phyloP scores from a whole-genome alignment of 2,329 filamentous ascomycete species.

The Tolypocladium pustulatum region DNA sequence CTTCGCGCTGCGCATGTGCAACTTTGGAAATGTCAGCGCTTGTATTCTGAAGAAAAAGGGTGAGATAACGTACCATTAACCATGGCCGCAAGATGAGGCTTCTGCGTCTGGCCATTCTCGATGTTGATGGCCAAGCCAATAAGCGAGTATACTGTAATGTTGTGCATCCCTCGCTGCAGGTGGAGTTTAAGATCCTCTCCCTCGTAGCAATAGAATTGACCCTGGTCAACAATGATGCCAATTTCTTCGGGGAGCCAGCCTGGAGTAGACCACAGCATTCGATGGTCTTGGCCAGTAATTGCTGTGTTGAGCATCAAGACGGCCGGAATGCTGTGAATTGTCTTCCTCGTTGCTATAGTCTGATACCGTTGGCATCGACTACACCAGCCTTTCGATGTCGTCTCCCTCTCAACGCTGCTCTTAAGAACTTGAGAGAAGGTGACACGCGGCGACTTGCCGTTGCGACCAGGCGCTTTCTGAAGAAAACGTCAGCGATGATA shows the following conservation, averaged over 20 bases:
- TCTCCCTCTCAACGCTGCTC: slow-evolving; percentile 79
- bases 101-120: slow-evolving; percentile 73
- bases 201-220: slow-evolving; percentile 92
- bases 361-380: slow-evolving; percentile 85
- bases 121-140: slow-evolving; percentile 87
- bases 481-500: not conserved
- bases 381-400: slow-evolving; percentile 87
- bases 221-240: slow-evolving; percentile 79
- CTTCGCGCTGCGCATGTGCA: slow-evolving; percentile 51
- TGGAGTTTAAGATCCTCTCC: slow-evolving; percentile 79
- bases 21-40: slow-evolving; percentile 30
- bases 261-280: slow-evolving; percentile 75
- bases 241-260: slow-evolving; percentile 93
- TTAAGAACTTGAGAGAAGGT: slow-evolving; percentile 91
- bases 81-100: slow-evolving; percentile 82
- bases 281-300: slow-evolving; percentile 60
- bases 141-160: slow-evolving; percentile 81
- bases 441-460: slow-evolving; percentile 39
- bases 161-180: slow-evolving; percentile 66
- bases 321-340: slow-evolving; percentile 68
- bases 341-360: slow-evolving; percentile 73
- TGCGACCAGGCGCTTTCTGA: slow-evolving; percentile 37
- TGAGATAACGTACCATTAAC: slow-evolving; percentile 56
- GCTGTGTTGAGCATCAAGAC: slow-evolving; percentile 86
- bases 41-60: not conserved